A percentile compares a stretch with the other conserved stretches of the same genome.
Evolutionary conservation across 345 rosid species (phyloP).

Genomic region (Crucihimalaya himalaica): DNA sequence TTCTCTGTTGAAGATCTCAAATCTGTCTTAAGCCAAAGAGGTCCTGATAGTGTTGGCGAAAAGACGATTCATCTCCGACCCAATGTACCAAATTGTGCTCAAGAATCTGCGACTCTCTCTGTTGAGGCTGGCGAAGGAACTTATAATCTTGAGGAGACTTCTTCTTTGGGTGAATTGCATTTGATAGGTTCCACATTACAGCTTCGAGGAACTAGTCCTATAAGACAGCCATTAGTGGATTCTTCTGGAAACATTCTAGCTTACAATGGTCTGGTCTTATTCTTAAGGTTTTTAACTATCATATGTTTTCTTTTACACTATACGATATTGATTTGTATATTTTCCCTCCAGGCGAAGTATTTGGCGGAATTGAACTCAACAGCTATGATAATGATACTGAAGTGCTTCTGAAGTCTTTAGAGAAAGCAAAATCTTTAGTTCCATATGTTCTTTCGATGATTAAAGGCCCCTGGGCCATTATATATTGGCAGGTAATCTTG

Average conservation of each 20-base stretch:
- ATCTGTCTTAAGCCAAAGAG: slow-evolving; percentile 58
- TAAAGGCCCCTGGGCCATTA: slow-evolving; percentile 86
- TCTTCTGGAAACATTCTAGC: slow-evolving; percentile 58
- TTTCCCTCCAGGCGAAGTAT: slow-evolving; percentile 64
- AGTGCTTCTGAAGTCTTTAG: slow-evolving; percentile 58
- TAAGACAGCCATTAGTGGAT: slow-evolving; percentile 68
- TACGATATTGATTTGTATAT: not conserved
- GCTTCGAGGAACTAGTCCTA: slow-evolving; percentile 64
- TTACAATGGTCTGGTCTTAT: slow-evolving; percentile 58
- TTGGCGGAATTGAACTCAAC: slow-evolving; percentile 65
- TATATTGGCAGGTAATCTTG: slow-evolving; percentile 82
- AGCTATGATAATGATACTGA: slow-evolving; percentile 64
- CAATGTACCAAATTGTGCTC: slow-evolving; percentile 9
- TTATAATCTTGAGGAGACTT: slow-evolving; percentile 14
- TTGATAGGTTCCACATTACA: slow-evolving; percentile 82
- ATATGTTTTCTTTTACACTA: not conserved
- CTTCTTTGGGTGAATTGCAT: slow-evolving; percentile 46
- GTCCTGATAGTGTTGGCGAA: slow-evolving; percentile 70
- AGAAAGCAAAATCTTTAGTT: slow-evolving; percentile 43
- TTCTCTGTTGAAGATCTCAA: slow-evolving; percentile 64
- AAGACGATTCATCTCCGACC: slow-evolving; percentile 52
- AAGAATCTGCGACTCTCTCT: slow-evolving; percentile 31
- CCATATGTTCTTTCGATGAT: slow-evolving; percentile 69
- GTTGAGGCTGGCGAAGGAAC: slow-evolving; percentile 40
- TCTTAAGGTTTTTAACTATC: not conserved